These are phyloP conservation scores for Ilex aquifolium DNA, from an alignment of 257 asterid species.

Conservation along the genomic window DNA sequence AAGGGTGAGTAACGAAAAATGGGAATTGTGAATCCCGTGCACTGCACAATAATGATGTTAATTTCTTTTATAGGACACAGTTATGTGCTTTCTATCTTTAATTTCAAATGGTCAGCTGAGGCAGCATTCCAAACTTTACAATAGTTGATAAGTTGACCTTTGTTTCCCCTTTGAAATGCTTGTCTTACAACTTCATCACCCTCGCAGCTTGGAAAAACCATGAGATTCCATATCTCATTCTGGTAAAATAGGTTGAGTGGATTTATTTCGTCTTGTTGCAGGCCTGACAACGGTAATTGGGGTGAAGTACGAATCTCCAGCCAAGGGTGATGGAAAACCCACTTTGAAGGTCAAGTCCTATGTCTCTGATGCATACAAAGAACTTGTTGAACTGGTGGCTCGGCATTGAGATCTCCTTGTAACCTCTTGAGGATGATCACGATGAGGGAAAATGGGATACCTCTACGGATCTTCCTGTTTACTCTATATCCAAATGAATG, in stretches of 20 bases:
- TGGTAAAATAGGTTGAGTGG: neutral
- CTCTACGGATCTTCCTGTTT: neutral
- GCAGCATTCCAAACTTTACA: too few relatives aligned
- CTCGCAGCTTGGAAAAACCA: neutral
- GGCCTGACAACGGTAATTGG: conserved; percentile 72
- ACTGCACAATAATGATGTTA: too few relatives aligned
- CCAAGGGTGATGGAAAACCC: conserved; percentile 32
- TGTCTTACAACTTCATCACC: neutral
- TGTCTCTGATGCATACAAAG: conserved; percentile 38
- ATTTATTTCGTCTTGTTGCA: conserved; percentile 25
- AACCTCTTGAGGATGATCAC: neutral
- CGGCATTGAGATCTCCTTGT: conserved; percentile 27
- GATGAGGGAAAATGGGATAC: neutral
- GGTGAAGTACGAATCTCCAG: conserved; percentile 66
- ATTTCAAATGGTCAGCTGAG: too few relatives aligned
- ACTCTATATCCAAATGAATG: conserved; percentile 3
- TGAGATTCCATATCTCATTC: neutral
- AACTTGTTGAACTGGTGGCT: conserved; percentile 52
- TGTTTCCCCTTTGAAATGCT: neutral
- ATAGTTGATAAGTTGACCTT: too few relatives aligned
- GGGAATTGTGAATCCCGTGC: too few relatives aligned
- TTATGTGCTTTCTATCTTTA: too few relatives aligned
- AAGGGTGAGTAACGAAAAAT: too few relatives aligned
- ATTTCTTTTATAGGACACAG: too few relatives aligned
- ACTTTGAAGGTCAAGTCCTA: conserved; percentile 53